Conservation (phyloP, 176 grass and related monocot genomes). For the Rhynchospora tenuis region DNA sequence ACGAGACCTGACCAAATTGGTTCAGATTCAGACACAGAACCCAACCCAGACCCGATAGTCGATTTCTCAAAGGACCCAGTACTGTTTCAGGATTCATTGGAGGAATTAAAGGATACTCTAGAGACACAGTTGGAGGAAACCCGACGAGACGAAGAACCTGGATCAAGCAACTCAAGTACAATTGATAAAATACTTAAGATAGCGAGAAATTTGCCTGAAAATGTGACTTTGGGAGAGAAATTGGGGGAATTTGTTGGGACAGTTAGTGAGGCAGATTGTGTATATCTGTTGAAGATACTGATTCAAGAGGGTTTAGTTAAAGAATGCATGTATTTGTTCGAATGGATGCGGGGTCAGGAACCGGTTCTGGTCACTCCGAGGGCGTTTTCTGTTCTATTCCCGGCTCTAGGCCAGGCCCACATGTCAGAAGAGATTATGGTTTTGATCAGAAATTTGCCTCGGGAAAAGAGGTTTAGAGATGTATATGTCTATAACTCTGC, state of each 20-base stretch:
- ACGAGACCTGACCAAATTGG: background rate
- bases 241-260: slow-evolving; percentile 20
- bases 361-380: slow-evolving; percentile 28
- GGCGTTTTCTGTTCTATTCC: slow-evolving; percentile 21
- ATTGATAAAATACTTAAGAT: slow-evolving; percentile 26
- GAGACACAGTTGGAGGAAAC: slow-evolving; percentile 1
- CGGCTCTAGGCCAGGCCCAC: slow-evolving; percentile 13
- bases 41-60: slow-evolving; percentile 1
- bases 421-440: slow-evolving; percentile 37
- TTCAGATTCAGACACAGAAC: slow-evolving; percentile 1
- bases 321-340: slow-evolving; percentile 26
- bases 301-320: slow-evolving; percentile 31
- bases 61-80: slow-evolving; percentile 13
- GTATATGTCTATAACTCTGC: slow-evolving; percentile 35
- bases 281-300: slow-evolving; percentile 29
- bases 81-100: slow-evolving; percentile 19
- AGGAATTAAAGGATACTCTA: slow-evolving; percentile 20
- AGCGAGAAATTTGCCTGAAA: slow-evolving; percentile 34
- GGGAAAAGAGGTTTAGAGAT: slow-evolving; percentile 32
- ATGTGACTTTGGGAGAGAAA: slow-evolving; percentile 21
- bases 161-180: background rate
- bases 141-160: background rate
- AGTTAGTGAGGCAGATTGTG: slow-evolving; percentile 32
- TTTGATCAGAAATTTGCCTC: slow-evolving; percentile 29
- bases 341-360: slow-evolving; percentile 43